These are phyloP conservation scores for Podaxis mareebaensis DNA, from an alignment of 768 basidiomycete species.

Conservation along the genomic window DNA sequence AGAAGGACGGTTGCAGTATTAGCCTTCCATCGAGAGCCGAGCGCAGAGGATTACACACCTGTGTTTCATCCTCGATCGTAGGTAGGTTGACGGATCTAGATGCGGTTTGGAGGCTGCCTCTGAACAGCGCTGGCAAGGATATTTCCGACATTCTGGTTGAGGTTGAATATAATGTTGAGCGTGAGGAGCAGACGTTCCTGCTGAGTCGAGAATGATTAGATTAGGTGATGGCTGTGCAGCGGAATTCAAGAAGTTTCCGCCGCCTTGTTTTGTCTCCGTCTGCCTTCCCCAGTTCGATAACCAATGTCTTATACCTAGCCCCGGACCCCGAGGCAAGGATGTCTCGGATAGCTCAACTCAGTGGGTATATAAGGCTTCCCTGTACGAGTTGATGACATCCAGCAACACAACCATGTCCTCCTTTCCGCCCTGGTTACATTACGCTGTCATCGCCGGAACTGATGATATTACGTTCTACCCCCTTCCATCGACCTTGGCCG, in stretches of 20 bases:
- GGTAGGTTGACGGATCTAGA: conserved; percentile 41
- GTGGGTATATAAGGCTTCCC: too few species aligned
- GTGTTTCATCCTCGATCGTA: conserved; percentile 43
- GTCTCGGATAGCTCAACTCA: too few species aligned
- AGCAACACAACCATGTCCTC: too few species aligned
- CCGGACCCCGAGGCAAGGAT: too few species aligned
- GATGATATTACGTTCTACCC: too few species aligned
- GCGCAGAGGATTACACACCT: conserved; percentile 28
- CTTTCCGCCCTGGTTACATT: too few species aligned
- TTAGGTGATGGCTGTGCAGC: conserved; percentile 13
- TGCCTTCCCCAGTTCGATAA: too few species aligned
- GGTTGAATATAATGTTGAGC: neutral
- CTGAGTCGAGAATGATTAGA: neutral
- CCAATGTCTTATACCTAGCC: too few species aligned
- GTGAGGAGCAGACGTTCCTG: neutral
- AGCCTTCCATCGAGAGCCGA: neutral
- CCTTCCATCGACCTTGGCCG: too few species aligned
- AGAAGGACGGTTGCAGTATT: neutral
- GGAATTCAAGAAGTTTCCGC: neutral
- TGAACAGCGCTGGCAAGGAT: conserved; percentile 41
- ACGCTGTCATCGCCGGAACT: too few species aligned
- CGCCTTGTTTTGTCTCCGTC: too few species aligned
- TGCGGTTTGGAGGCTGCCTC: conserved; percentile 33
- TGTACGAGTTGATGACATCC: too few species aligned
- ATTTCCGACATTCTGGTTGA: conserved; percentile 24